A percentile compares a stretch with the other conserved stretches of the same genome.
phyloP scores from a whole-genome alignment of 2,329 filamentous ascomycete genomes.

The Hypoxylon sp. region DNA sequence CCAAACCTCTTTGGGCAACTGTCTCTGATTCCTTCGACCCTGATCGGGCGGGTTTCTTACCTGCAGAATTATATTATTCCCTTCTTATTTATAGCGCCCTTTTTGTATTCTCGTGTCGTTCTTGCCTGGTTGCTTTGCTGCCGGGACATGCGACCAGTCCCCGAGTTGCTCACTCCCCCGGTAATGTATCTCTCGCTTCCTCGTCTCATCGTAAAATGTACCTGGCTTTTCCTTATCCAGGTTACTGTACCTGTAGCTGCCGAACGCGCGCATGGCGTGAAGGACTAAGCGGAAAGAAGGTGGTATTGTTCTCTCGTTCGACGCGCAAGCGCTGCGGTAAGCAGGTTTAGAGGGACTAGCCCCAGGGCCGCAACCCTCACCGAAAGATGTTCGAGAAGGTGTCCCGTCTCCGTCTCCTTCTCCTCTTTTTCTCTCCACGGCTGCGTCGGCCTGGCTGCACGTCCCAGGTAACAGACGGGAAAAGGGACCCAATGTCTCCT shows the following conservation, averaged over 20 bases:
- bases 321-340: constrained; percentile 35
- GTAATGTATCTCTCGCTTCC: not conserved
- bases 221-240: constrained; percentile 1
- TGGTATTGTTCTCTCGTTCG: constrained; percentile 31
- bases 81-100: constrained; percentile 17
- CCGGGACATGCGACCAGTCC: constrained; percentile 9
- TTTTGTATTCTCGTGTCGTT: not conserved
- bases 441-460: constrained; percentile 14
- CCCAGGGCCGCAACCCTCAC: constrained; percentile 31
- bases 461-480: constrained; percentile 21
- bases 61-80: constrained; percentile 7
- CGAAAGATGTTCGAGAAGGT: constrained; percentile 29
- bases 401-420: not conserved
- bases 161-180: constrained; percentile 2
- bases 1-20: constrained; percentile 27
- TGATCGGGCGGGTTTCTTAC: constrained; percentile 27
- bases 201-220: constrained; percentile 10
- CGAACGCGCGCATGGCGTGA: not conserved
- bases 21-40: constrained; percentile 33
- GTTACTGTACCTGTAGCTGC: constrained; percentile 13
- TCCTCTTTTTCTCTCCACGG: constrained; percentile 7
- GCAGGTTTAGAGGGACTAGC: constrained; percentile 5
- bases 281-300: constrained; percentile 20
- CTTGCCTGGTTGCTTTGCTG: not conserved
- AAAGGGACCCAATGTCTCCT: constrained; percentile 14